A percentile compares a stretch with the other conserved stretches of the same genome.
These are phyloP conservation scores for Psilocybe cubensis DNA, from an alignment of 768 basidiomycete genomes.

Conservation along the genomic window DNA sequence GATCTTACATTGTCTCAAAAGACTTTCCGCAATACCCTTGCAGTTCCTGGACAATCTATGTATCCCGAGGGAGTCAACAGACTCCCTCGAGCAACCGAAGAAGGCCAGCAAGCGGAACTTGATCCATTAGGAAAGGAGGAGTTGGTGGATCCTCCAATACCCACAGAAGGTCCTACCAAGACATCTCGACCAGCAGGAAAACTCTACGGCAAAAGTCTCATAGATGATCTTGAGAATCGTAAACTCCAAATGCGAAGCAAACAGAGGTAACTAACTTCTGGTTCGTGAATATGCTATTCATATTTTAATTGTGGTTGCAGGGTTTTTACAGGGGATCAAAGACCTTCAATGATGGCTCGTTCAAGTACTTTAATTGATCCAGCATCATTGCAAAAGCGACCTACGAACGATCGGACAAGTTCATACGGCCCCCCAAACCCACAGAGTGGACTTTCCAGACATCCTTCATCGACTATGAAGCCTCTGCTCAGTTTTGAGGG, in stretches of 20 bases:
- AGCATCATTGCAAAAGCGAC: constrained; percentile 53
- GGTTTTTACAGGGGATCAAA: constrained; percentile 84
- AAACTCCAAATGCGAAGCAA: constrained; percentile 84
- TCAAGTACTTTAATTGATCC: constrained; percentile 79
- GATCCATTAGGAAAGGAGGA: constrained; percentile 43
- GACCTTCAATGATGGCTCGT: constrained; percentile 92
- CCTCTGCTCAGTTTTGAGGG: constrained; percentile 73
- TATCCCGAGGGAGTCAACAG: constrained; percentile 58
- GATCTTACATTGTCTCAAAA: constrained; percentile 80
- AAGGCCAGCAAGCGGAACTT: constrained; percentile 76
- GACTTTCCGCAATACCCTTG: constrained; percentile 82
- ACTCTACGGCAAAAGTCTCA: constrained; percentile 85
- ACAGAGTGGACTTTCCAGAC: constrained; percentile 41
- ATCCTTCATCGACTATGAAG: constrained; percentile 56
- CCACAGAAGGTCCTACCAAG: constrained; percentile 34
- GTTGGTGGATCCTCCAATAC: constrained; percentile 32
- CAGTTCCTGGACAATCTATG: constrained; percentile 69
- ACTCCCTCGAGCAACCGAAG: constrained; percentile 74
- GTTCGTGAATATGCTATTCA: background rate
- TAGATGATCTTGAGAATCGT: constrained; percentile 85
- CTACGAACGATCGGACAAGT: constrained; percentile 46
- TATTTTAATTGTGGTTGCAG: constrained; percentile 43
- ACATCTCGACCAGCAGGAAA: constrained; percentile 71
- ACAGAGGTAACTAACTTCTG: constrained; percentile 62
- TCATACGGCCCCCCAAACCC: constrained; percentile 45